A percentile compares a stretch with the other conserved stretches of the same genome.
Conservation (phyloP, 495 filamentous ascomycete species). For the Xylaria flabelliformis region DNA sequence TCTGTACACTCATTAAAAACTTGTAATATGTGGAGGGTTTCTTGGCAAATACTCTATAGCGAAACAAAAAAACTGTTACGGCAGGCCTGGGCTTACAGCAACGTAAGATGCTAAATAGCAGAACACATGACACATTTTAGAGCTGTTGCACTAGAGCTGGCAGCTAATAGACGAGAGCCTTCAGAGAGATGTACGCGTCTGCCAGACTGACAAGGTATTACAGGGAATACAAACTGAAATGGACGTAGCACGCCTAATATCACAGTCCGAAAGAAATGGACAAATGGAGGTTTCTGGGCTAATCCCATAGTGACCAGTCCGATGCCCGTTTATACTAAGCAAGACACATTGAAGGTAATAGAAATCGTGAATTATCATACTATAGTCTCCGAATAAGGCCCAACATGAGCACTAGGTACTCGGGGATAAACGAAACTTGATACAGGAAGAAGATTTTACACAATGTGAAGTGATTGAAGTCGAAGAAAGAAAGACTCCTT, state of each 20-base stretch:
- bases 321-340: neutral
- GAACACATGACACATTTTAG: neutral
- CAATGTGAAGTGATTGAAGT: neutral
- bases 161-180: neutral
- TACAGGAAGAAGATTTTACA: slow-evolving; percentile 15
- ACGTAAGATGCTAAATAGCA: neutral
- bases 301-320: no score
- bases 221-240: neutral
- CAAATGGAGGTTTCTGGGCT: neutral
- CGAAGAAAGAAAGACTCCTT: neutral
- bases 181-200: neutral
- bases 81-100: no score
- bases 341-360: neutral
- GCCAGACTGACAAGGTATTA: neutral
- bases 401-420: neutral
- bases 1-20: neutral
- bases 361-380: slow-evolving; percentile 20
- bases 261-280: neutral
- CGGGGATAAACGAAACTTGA: slow-evolving; percentile 9
- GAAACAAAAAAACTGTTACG: neutral
- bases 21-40: neutral
- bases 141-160: neutral
- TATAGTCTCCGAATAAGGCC: neutral
- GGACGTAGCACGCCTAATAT: neutral
- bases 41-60: neutral